Conservation (phyloP, 139 green algal species). For the Desmodesmus armatus region DNA sequence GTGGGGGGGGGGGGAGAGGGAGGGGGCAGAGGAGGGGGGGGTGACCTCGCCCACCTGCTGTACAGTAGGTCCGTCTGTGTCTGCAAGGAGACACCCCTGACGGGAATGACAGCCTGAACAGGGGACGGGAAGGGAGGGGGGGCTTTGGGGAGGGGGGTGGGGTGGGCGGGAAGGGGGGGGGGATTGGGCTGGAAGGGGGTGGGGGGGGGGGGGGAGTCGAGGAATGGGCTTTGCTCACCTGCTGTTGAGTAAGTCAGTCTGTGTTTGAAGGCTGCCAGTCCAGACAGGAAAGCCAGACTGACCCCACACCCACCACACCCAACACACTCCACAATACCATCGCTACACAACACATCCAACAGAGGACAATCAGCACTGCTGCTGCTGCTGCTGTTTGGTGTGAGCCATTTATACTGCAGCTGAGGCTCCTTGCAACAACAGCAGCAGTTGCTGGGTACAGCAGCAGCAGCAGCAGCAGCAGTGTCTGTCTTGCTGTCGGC, state of each 20-base stretch:
- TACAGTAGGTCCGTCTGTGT: no score
- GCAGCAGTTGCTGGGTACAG: not conserved
- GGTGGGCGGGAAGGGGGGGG: no score
- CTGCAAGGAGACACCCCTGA: no score
- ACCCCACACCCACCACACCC: no score
- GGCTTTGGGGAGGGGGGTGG: no score
- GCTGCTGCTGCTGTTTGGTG: not conserved
- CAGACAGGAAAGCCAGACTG: not conserved
- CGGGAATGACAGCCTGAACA: no score
- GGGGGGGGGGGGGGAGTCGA: no score
- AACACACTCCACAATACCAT: not conserved
- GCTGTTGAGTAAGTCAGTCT: not conserved
- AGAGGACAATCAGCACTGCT: not conserved
- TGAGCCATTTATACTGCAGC: not conserved
- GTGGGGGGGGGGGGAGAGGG: no score
- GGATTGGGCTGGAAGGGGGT: no score
- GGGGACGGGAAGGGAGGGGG: no score
- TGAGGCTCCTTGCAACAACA: not conserved
- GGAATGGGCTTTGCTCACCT: not conserved
- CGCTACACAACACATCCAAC: not conserved
- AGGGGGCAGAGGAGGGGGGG: no score
- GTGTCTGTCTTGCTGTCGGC: conserved; percentile 2
- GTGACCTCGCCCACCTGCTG: no score
- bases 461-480: not conserved
- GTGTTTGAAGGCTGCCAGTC: not conserved